phyloP scores from a whole-genome alignment of 164 flowering plant genomes.

The Cinnamomum chago region DNA sequence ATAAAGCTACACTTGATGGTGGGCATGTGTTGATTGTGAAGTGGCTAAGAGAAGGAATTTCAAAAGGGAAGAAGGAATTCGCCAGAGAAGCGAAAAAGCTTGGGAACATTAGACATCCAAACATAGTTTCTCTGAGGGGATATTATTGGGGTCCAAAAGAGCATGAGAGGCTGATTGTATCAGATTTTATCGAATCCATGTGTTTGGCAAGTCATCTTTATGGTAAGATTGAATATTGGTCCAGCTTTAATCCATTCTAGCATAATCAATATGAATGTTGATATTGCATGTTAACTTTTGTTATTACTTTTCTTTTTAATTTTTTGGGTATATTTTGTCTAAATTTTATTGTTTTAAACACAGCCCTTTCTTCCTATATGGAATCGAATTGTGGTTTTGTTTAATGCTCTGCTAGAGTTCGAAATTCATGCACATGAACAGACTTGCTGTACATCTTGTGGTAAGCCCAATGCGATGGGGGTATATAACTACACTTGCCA shows the following conservation, averaged over 20 bases:
- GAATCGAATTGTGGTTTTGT: background rate
- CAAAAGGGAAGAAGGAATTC: constrained; percentile 65
- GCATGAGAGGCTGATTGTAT: constrained; percentile 63
- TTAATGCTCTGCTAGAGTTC: no score
- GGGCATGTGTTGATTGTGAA: constrained; percentile 53
- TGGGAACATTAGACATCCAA: constrained; percentile 65
- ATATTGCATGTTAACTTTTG: background rate
- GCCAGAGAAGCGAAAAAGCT: constrained; percentile 68
- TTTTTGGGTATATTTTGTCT: no score
- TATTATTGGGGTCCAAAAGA: constrained; percentile 73
- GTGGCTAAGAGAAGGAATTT: constrained; percentile 66
- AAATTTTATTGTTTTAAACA: no score
- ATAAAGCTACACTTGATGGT: constrained; percentile 52
- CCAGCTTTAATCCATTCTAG: background rate
- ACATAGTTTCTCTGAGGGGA: constrained; percentile 57
- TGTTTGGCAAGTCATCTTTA: constrained; percentile 52
- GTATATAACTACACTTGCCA: background rate
- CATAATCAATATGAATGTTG: background rate
- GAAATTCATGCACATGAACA: no score
- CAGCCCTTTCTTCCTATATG: background rate
- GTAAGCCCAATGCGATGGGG: no score
- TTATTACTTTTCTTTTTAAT: no score
- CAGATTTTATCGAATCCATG: constrained; percentile 44
- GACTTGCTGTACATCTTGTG: no score
- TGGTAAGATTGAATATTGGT: constrained; percentile 32